A percentile compares a stretch with the other conserved stretches of the same genome.
Conservation (phyloP, 2,329 filamentous ascomycete species). For the Fusarium chaquense region DNA sequence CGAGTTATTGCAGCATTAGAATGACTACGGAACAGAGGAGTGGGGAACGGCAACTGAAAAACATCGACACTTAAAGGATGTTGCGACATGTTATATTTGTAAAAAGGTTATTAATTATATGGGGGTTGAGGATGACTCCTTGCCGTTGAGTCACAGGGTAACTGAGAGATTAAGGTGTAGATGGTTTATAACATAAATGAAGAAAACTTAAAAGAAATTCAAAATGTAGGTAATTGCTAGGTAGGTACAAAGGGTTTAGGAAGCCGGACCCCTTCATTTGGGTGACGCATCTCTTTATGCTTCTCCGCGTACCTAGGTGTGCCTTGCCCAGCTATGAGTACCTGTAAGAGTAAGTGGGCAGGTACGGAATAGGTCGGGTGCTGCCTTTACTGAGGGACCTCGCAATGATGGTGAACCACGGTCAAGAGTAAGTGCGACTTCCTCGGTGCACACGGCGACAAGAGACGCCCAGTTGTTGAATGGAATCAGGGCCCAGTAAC, state of each 20-base stretch:
- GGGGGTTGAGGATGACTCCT: constrained; percentile 27
- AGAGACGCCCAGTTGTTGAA: not conserved
- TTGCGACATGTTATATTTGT: not conserved
- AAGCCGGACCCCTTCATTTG: not conserved
- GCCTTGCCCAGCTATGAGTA: not conserved
- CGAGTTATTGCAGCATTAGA: not conserved
- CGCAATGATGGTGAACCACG: not conserved
- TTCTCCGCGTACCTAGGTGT: no score
- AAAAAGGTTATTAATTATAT: not conserved
- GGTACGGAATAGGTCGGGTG: not conserved
- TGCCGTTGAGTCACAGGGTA: constrained; percentile 44
- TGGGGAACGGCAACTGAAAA: not conserved
- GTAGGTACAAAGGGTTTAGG: not conserved
- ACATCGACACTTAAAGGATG: not conserved
- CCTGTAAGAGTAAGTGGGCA: not conserved
- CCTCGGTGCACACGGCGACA: not conserved
- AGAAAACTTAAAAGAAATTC: not conserved
- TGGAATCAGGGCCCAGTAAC: not conserved
- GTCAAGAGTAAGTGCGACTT: not conserved
- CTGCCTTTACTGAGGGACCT: not conserved
- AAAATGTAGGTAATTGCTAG: not conserved
- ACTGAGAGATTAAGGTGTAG: not conserved
- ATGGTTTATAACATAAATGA: not conserved
- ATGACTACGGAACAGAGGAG: not conserved
- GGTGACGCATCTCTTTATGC: not conserved